phyloP scores from a whole-genome alignment of 1,284 basidiomycete species.

The Papiliotrema nemorosa region DNA sequence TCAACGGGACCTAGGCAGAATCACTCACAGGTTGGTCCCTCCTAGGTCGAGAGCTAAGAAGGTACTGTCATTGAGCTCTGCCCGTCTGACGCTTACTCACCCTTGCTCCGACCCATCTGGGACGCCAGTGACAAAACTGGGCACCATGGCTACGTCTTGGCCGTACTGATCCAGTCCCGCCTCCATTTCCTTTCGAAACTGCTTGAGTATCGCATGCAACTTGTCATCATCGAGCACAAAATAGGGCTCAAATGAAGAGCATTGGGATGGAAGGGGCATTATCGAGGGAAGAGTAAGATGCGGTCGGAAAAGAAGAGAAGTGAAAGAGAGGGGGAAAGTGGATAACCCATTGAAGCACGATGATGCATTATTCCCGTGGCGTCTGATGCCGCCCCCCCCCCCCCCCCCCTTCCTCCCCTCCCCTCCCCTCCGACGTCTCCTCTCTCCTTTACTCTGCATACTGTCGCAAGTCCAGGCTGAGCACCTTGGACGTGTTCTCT shows the following conservation, averaged over 20 bases:
- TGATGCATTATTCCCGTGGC: no score
- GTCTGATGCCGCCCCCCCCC: no score
- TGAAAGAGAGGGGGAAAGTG: neutral
- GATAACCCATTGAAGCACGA: no score
- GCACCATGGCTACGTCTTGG: conserved; percentile 85
- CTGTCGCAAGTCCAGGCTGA: conserved; percentile 68
- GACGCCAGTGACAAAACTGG: conserved; percentile 83
- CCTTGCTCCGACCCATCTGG: conserved; percentile 87
- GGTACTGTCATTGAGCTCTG: conserved; percentile 57
- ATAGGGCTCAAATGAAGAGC: conserved; percentile 57
- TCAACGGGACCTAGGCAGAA: neutral
- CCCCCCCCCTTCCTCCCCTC: no score
- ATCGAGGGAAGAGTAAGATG: neutral
- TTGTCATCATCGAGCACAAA: conserved; percentile 63
- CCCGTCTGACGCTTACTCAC: conserved; percentile 53
- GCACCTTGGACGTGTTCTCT: conserved; percentile 78
- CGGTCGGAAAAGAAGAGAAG: neutral
- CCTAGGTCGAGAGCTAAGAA: conserved; percentile 93
- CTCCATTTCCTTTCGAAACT: conserved; percentile 73
- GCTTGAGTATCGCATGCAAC: conserved; percentile 66
- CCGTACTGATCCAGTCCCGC: conserved; percentile 68
- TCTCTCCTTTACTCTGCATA: neutral
- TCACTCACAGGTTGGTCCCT: conserved; percentile 57
- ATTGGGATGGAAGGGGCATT: conserved; percentile 31
- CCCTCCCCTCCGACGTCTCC: neutral